These are phyloP conservation scores for Arthrobotrys megalospora DNA, from an alignment of 2,329 filamentous ascomycete genomes.

Conservation along the genomic window DNA sequence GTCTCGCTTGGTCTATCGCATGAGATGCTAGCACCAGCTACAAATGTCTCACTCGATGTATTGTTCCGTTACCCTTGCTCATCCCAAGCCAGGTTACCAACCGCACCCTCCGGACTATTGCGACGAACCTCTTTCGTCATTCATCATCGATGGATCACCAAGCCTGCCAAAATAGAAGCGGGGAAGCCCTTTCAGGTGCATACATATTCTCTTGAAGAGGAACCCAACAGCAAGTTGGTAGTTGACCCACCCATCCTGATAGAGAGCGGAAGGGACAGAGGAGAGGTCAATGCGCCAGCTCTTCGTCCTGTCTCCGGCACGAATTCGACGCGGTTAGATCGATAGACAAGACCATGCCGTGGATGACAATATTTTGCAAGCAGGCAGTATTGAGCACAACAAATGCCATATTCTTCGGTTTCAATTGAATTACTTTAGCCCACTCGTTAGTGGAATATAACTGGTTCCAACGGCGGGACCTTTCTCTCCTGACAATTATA, in stretches of 20 bases:
- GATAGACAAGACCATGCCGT: too few relatives aligned
- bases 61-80: constrained; percentile 44
- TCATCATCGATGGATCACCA: not conserved
- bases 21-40: constrained; percentile 4
- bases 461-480: not conserved
- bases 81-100: constrained; percentile 13
- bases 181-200: constrained; percentile 41
- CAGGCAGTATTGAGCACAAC: not conserved
- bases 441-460: not conserved
- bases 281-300: constrained; percentile 58
- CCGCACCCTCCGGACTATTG: constrained; percentile 9
- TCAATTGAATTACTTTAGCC: not conserved
- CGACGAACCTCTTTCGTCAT: constrained; percentile 46
- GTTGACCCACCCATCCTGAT: constrained; percentile 15
- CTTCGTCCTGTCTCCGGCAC: constrained; percentile 9
- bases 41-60: constrained; percentile 45
- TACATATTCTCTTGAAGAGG: constrained; percentile 17
- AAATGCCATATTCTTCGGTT: too few relatives aligned
- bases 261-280: constrained; percentile 23
- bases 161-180: constrained; percentile 41
- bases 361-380: not conserved
- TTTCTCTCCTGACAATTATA: constrained; percentile 2
- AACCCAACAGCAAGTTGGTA: constrained; percentile 48
- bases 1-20: constrained; percentile 13
- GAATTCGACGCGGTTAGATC: not conserved